These are phyloP conservation scores for Phyllosticta citribraziliensis DNA, from an alignment of 2,329 filamentous ascomycete species.

Conservation along the genomic window DNA sequence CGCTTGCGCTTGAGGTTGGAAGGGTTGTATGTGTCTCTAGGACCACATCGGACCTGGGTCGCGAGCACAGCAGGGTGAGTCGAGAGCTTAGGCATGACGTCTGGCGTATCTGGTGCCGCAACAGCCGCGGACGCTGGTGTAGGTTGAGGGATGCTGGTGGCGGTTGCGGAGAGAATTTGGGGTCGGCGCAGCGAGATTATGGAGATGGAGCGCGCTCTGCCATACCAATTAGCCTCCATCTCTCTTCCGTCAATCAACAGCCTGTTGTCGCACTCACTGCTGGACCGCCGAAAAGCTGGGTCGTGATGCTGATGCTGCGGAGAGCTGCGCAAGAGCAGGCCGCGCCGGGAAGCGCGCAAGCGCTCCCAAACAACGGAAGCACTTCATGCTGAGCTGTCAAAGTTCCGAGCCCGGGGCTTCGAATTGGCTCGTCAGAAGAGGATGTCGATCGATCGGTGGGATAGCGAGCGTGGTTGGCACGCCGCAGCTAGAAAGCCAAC, in stretches of 20 bases:
- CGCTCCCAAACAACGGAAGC: constrained; percentile 21
- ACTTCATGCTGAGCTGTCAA: constrained; percentile 21
- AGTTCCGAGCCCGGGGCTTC: neutral
- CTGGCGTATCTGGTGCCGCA: constrained; percentile 15
- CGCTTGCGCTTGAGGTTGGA: constrained; percentile 52
- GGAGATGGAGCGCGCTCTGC: constrained; percentile 14
- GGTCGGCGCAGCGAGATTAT: constrained; percentile 14
- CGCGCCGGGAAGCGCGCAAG: constrained; percentile 14
- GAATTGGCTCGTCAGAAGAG: neutral
- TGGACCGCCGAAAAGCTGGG: constrained; percentile 15
- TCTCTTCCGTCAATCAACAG: constrained; percentile 14
- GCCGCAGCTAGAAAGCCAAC: neutral
- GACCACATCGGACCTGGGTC: constrained; percentile 36
- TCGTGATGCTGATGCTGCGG: constrained; percentile 11
- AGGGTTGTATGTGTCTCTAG: constrained; percentile 49
- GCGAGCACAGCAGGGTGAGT: constrained; percentile 26
- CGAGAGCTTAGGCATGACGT: constrained; percentile 26
- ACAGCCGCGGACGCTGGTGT: neutral
- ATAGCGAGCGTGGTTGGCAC: neutral
- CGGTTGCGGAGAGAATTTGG: constrained; percentile 12
- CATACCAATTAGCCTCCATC: neutral
- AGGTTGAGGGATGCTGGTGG: constrained; percentile 11
- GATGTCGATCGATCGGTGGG: constrained; percentile 1
- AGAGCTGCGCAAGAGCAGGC: constrained; percentile 8
- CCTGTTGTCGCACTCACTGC: constrained; percentile 10